A percentile compares a stretch with the other conserved stretches of the same genome.
phyloP scores from a whole-genome alignment of 2,329 filamentous ascomycete genomes.

The Decorospora gaudefroyi region DNA sequence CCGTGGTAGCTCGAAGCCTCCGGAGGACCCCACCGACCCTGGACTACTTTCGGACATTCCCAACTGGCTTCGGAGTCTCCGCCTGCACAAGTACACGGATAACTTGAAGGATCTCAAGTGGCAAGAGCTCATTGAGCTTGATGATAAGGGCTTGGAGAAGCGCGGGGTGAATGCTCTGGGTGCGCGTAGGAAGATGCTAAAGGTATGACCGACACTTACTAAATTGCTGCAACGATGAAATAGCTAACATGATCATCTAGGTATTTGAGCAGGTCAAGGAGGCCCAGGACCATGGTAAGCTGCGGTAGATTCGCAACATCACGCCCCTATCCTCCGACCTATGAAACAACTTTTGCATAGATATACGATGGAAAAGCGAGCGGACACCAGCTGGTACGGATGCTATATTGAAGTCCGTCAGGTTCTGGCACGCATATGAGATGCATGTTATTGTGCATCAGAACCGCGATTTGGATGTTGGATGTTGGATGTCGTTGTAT shows the following conservation, averaged over 20 bases:
- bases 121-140: conserved; percentile 87
- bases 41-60: conserved; percentile 91
- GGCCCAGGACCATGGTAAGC: conserved; percentile 53
- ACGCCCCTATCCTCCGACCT: conserved; percentile 1
- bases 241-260: conserved; percentile 52
- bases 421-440: conserved; percentile 31
- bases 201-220: conserved; percentile 61
- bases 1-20: conserved; percentile 93
- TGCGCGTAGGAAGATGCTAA: conserved; percentile 95
- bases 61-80: conserved; percentile 89
- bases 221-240: not conserved
- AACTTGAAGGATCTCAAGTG: conserved; percentile 97
- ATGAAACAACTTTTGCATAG: conserved; percentile 19
- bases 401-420: conserved; percentile 27
- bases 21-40: conserved; percentile 94
- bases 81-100: conserved; percentile 98
- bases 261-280: conserved; percentile 94
- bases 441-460: conserved; percentile 20
- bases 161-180: conserved; percentile 94
- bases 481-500: conserved; percentile 15
- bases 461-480: conserved; percentile 13
- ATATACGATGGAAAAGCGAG: conserved; percentile 31
- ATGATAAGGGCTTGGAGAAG: conserved; percentile 90
- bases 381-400: conserved; percentile 32
- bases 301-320: conserved; percentile 33